Percentiles rank a stretch among this genome's conserved stretches.
Conservation (phyloP, 2,329 filamentous ascomycete genomes). For the Juglanconis oblonga region DNA sequence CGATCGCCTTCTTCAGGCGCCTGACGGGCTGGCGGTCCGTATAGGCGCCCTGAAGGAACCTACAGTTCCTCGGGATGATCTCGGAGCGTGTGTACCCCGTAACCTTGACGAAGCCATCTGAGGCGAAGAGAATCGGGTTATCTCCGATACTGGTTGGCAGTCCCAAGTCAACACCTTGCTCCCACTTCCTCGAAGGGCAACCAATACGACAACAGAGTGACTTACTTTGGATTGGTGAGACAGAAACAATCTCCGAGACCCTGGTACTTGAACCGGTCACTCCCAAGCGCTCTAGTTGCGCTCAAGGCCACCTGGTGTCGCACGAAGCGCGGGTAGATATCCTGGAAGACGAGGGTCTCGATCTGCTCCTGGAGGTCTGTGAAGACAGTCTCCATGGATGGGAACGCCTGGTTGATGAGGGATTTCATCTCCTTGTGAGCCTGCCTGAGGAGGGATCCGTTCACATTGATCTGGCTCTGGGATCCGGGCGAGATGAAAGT, state of each 20-base stretch:
- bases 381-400: constrained; percentile 37
- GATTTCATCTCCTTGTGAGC: constrained; percentile 26
- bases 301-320: constrained; percentile 46
- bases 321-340: constrained; percentile 49
- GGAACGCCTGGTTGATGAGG: constrained; percentile 32
- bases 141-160: constrained; percentile 28
- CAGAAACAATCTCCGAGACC: constrained; percentile 59
- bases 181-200: not conserved
- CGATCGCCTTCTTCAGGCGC: constrained; percentile 9
- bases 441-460: constrained; percentile 24
- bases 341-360: constrained; percentile 37
- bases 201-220: not conserved
- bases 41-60: constrained; percentile 43
- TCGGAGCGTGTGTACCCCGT: constrained; percentile 46
- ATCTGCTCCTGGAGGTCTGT: constrained; percentile 36
- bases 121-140: constrained; percentile 49
- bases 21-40: constrained; percentile 36
- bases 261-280: constrained; percentile 39
- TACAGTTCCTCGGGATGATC: constrained; percentile 45
- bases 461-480: constrained; percentile 26
- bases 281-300: constrained; percentile 27
- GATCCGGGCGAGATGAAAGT: constrained; percentile 25
- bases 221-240: constrained; percentile 47
- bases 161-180: constrained; percentile 10
- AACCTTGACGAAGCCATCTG: constrained; percentile 47